A percentile compares a stretch with the other conserved stretches of the same genome.
Conservation (phyloP, 768 basidiomycete genomes). For the Leccinellum albellum region DNA sequence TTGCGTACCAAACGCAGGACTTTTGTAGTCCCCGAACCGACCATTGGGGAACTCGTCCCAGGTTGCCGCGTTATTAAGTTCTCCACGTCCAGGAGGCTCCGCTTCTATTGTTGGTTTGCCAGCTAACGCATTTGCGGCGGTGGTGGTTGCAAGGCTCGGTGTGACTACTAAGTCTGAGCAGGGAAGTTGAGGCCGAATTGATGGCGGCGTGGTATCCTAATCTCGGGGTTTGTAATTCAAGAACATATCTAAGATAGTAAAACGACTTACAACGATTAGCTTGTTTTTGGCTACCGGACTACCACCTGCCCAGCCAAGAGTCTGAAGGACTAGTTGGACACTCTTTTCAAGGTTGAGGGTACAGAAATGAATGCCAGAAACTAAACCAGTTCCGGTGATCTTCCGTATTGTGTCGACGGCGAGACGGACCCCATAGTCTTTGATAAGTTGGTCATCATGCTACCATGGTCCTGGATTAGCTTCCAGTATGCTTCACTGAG, state of each 20-base stretch:
- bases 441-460: conserved; percentile 92
- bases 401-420: conserved; percentile 75
- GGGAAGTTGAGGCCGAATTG: conserved; percentile 26
- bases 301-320: conserved; percentile 64
- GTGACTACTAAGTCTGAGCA: conserved; percentile 49
- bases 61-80: conserved; percentile 69
- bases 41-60: conserved; percentile 99
- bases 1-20: conserved; percentile 87
- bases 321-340: conserved; percentile 79
- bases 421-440: conserved; percentile 88
- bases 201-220: conserved; percentile 41
- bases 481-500: neutral
- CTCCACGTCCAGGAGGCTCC: conserved; percentile 62
- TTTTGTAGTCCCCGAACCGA: conserved; percentile 95
- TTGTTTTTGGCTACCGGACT: conserved; percentile 49
- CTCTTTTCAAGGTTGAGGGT: conserved; percentile 98
- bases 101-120: conserved; percentile 44
- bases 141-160: conserved; percentile 58
- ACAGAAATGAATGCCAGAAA: conserved; percentile 87
- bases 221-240: conserved; percentile 5
- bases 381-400: conserved; percentile 50
- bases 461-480: conserved; percentile 27
- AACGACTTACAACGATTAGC: conserved; percentile 55
- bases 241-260: neutral
- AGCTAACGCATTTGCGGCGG: conserved; percentile 56